These are phyloP conservation scores for Colletotrichum spinosum DNA, from an alignment of 2,329 filamentous ascomycete genomes.

Conservation along the genomic window DNA sequence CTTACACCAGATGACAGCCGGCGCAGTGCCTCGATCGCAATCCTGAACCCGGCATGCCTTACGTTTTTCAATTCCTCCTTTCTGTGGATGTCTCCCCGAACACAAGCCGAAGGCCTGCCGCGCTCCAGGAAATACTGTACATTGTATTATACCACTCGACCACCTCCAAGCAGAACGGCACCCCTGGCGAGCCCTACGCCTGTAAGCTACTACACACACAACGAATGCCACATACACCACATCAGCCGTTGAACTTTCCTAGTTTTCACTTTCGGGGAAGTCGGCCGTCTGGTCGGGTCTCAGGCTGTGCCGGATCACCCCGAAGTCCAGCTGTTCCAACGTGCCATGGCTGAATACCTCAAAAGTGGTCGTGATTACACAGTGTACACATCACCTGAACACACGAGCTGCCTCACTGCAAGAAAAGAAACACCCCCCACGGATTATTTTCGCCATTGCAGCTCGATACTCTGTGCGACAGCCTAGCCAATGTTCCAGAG, in stretches of 20 bases:
- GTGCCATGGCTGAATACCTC: no score
- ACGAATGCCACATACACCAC: background rate
- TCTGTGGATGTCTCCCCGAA: slow-evolving; percentile 7
- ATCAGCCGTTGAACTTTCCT: slow-evolving; percentile 21
- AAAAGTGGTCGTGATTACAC: no score
- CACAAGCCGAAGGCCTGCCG: slow-evolving; percentile 14
- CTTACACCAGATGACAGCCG: slow-evolving; percentile 29
- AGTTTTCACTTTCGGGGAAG: slow-evolving; percentile 24
- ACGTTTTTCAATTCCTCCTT: slow-evolving; percentile 3
- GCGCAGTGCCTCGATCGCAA: slow-evolving; percentile 5
- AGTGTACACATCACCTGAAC: no score
- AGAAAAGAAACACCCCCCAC: no score
- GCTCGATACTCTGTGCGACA: background rate
- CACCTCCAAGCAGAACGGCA: slow-evolving; percentile 5
- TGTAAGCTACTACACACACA: background rate
- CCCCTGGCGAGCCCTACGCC: slow-evolving; percentile 7
- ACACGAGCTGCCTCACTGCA: no score
- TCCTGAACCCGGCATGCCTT: background rate
- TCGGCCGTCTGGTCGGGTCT: background rate
- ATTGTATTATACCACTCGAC: slow-evolving; percentile 23
- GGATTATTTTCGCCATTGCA: no score
- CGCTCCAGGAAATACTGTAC: slow-evolving; percentile 11
- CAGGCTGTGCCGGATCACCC: no score
- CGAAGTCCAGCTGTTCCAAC: no score
- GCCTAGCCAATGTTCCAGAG: slow-evolving; percentile 5